Percentiles rank a stretch among this genome's conserved stretches.
Evolutionary conservation across 148 eudicot genomes (phyloP).

Genomic region (Nepenthes mirabilis): DNA sequence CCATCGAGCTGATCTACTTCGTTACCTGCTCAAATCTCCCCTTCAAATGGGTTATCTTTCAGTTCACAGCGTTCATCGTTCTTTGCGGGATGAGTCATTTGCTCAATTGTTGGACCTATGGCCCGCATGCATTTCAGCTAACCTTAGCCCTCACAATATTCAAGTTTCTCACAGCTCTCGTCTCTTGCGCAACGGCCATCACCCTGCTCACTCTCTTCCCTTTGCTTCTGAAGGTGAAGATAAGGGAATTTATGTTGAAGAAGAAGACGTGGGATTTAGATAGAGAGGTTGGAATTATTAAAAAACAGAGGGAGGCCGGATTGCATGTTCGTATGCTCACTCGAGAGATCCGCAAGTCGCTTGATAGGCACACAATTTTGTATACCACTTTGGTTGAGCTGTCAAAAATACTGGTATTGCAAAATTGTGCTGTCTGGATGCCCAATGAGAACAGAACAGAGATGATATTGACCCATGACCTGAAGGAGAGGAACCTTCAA

Average conservation of each 20-base stretch:
- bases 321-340: constrained; percentile 59
- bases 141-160: constrained; percentile 42
- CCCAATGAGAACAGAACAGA: constrained; percentile 36
- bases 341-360: constrained; percentile 47
- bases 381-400: constrained; percentile 48
- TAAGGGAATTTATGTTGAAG: constrained; percentile 43
- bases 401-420: constrained; percentile 39
- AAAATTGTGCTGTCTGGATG: constrained; percentile 60
- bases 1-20: constrained; percentile 50
- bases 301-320: constrained; percentile 34
- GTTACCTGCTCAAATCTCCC: constrained; percentile 47
- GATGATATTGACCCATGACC: constrained; percentile 33
- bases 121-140: constrained; percentile 37
- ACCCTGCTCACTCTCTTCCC: constrained; percentile 47
- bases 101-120: constrained; percentile 46
- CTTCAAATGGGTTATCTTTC: constrained; percentile 50
- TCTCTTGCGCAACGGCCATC: constrained; percentile 53
- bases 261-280: constrained; percentile 49
- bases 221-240: constrained; percentile 42
- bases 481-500: constrained; percentile 7
- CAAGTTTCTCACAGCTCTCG: constrained; percentile 52
- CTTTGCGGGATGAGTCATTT: constrained; percentile 60
- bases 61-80: constrained; percentile 50
- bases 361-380: constrained; percentile 45
- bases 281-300: constrained; percentile 43